phyloP scores from a whole-genome alignment of 2,329 filamentous ascomycete species.

The Beauveria varroae region DNA sequence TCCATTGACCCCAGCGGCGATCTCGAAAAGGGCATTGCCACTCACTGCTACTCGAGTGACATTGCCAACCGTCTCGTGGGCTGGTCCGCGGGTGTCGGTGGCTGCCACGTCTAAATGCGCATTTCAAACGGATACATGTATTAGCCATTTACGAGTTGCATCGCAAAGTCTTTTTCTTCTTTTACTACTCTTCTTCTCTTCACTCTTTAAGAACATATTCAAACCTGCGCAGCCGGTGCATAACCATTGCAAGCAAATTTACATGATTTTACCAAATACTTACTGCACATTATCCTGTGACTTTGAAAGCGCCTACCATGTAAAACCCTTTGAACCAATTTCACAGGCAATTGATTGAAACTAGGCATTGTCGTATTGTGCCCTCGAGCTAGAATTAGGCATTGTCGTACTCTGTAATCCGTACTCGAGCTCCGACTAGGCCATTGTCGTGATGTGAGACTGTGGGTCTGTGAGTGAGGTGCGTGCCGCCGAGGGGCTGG shows the following conservation, averaged over 20 bases:
- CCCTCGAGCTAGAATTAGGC: no score
- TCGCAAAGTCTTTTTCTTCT: constrained; percentile 1
- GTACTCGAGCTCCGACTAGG: no score
- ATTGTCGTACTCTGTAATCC: no score
- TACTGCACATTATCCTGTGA: no score
- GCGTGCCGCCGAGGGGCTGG: no score
- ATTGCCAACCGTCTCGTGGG: constrained; percentile 26
- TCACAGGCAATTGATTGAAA: no score
- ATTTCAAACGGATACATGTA: neutral
- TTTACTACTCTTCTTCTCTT: neutral
- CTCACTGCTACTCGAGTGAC: constrained; percentile 43
- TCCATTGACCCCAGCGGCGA: constrained; percentile 25
- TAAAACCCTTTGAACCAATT: no score
- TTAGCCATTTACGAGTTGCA: neutral
- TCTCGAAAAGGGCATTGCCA: constrained; percentile 33
- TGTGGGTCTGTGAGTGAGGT: no score
- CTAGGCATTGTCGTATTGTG: no score
- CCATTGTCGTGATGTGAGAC: no score
- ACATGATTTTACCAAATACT: neutral
- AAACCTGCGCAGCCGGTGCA: neutral
- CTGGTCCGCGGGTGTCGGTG: constrained; percentile 1
- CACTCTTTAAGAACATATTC: neutral
- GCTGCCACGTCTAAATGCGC: constrained; percentile 3
- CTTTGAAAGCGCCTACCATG: no score
- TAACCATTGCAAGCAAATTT: neutral